These are phyloP conservation scores for Carex scoparia DNA, from an alignment of 176 grass and related monocot genomes.

Conservation along the genomic window DNA sequence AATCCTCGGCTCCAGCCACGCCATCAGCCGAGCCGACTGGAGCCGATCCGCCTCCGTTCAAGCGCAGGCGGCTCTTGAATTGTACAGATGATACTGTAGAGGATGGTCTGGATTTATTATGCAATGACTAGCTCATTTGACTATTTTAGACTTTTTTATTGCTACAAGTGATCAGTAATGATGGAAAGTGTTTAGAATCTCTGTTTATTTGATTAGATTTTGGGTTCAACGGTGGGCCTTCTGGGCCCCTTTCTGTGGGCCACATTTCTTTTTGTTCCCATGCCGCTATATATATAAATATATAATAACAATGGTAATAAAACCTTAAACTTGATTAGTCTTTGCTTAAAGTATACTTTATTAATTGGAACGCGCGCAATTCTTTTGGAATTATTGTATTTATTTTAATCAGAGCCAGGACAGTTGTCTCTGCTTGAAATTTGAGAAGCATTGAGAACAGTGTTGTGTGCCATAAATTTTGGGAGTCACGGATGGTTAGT, in stretches of 20 bases:
- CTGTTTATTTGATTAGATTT: slow-evolving; percentile 21
- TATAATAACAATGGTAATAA: slow-evolving; percentile 7
- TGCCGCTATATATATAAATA: slow-evolving; percentile 10
- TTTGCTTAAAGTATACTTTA: background rate
- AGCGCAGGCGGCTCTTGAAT: slow-evolving; percentile 28
- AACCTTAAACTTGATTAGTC: background rate
- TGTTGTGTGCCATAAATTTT: background rate
- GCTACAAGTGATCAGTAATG: background rate
- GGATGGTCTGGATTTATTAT: slow-evolving; percentile 28
- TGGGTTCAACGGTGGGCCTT: background rate
- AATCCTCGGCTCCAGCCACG: background rate
- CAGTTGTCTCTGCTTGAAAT: background rate
- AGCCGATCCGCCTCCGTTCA: slow-evolving; percentile 15
- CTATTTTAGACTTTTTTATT: slow-evolving; percentile 5
- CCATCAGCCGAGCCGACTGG: background rate
- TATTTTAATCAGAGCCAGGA: background rate
- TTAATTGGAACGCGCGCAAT: background rate
- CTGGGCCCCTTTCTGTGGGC: background rate
- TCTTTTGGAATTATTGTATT: no score
- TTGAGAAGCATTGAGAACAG: background rate
- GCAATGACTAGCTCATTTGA: slow-evolving; percentile 13
- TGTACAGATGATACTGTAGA: slow-evolving; percentile 30
- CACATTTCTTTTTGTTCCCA: slow-evolving; percentile 19
- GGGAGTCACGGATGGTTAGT: background rate
- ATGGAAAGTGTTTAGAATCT: slow-evolving; percentile 13